These are phyloP conservation scores for Plasmodium coatneyi DNA, from an alignment of 169 alveolate genomes.

Conservation along the genomic window DNA sequence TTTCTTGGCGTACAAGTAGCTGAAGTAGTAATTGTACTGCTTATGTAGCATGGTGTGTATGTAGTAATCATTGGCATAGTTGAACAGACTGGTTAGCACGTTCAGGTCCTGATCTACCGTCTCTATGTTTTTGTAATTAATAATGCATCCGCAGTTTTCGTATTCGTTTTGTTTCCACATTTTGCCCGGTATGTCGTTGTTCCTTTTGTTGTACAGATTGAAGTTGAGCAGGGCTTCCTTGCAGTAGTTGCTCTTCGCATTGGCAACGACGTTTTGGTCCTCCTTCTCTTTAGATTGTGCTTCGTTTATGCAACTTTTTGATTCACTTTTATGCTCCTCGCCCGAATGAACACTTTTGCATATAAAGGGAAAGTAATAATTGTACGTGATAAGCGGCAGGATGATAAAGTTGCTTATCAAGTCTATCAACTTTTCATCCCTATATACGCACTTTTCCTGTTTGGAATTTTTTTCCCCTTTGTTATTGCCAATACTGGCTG, in stretches of 20 bases:
- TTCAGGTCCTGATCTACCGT: constrained; percentile 14
- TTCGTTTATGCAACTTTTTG: neutral
- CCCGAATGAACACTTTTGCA: constrained; percentile 41
- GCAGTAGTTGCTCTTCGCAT: constrained; percentile 36
- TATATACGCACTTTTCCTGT: constrained; percentile 61
- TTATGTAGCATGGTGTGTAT: constrained; percentile 72
- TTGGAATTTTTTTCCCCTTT: constrained; percentile 24
- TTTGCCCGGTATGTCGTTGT: constrained; percentile 11
- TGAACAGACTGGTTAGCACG: constrained; percentile 55
- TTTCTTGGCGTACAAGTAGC: constrained; percentile 74
- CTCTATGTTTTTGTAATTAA: constrained; percentile 69
- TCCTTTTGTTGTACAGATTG: constrained; percentile 43
- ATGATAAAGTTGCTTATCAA: constrained; percentile 69
- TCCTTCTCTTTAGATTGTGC: neutral
- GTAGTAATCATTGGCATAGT: constrained; percentile 73
- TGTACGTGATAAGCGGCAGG: constrained; percentile 69
- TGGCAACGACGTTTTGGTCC: neutral
- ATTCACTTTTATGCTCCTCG: neutral
- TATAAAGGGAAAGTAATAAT: constrained; percentile 73
- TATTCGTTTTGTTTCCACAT: constrained; percentile 15
- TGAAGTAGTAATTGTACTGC: constrained; percentile 71
- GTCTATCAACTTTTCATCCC: constrained; percentile 74
- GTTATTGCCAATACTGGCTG: neutral
- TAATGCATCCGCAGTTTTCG: constrained; percentile 74
- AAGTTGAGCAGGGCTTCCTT: constrained; percentile 54